Base-by-base conservation (phyloP, 345 rosid genomes). In the Populus davidiana region DNA sequence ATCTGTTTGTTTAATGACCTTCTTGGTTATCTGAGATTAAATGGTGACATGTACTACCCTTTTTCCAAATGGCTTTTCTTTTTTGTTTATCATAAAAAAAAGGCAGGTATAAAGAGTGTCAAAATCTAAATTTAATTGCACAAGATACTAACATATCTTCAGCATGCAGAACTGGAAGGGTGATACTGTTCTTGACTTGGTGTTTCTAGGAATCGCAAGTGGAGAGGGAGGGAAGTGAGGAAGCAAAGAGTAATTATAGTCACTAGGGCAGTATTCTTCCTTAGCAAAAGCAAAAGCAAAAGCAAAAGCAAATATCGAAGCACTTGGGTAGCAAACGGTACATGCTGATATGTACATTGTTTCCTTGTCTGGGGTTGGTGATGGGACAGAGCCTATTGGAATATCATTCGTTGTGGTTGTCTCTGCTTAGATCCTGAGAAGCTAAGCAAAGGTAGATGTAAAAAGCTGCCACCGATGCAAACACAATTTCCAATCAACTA, bases 391-490 rank as follows among this genome's bases (percentile, higher is more conserved):
- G 16, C 76, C 16, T 79, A 74, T 61, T 71, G 79, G 68, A 56
- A 38, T 74, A 62, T 70, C 70, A 52, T 27, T 72, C 44, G 31
- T 68, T 31, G 65, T 44, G 74, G 75, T 69, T 67, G 81, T 59
- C 74, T 68, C n/a, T 73, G 27, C 78, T 76, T 69, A 44, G 71
- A 64, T 38, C 82, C 84, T 59, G 73, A 65, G 78, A 80, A 65
- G 73, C 73, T 77, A 84, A 81, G 84, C 78, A 82, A 78, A 78
- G 80, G 59, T 79, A 70, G 70, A 70, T 64, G 70, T 54, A 20
- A 50, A 75, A 79, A 77, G 69, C 43, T 74, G 23, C 23, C 21
- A 70, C 70, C 74, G 67, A 77, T 59, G 72, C 39, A 52, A 54
- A 27, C 27, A 44, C 38, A 62, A 62, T 67, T 80, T 50, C 70